Percentiles rank a stretch among this genome's conserved stretches.
phyloP scores from a whole-genome alignment of 768 basidiomycete genomes.

The Tephrocybe sp. region DNA sequence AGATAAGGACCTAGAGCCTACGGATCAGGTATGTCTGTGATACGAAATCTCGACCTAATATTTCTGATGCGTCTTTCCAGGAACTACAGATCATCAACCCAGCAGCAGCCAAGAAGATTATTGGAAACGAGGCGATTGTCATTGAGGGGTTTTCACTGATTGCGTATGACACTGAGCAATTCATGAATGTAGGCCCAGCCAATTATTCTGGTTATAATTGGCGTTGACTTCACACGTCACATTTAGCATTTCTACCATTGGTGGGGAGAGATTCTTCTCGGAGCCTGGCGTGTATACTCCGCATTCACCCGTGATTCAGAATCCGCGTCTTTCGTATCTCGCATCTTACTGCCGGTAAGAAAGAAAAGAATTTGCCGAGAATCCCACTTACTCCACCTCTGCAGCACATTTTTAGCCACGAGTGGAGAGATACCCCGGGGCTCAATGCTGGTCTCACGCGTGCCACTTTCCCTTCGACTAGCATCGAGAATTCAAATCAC shows the following conservation, averaged over 20 bases:
- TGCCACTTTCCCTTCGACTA: constrained; percentile 57
- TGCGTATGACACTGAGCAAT: constrained; percentile 23
- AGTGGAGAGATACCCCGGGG: constrained; percentile 23
- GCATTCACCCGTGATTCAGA: constrained; percentile 3
- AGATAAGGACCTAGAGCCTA: constrained; percentile 26
- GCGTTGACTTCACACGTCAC: not conserved
- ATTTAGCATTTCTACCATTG: constrained; percentile 27
- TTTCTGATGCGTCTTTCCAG: not conserved
- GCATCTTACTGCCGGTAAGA: constrained; percentile 23
- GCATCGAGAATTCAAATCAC: constrained; percentile 58
- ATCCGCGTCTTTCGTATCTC: constrained; percentile 12
- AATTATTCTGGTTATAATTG: not conserved
- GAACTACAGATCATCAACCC: constrained; percentile 20
- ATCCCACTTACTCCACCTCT: not conserved
- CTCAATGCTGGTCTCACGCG: constrained; percentile 55
- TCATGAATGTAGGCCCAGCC: constrained; percentile 18
- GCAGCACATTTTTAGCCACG: constrained; percentile 19
- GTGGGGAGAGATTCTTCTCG: constrained; percentile 28
- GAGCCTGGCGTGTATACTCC: constrained; percentile 23
- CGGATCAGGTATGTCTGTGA: constrained; percentile 27
- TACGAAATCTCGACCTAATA: not conserved
- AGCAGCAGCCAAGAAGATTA: constrained; percentile 11
- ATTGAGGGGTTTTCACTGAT: constrained; percentile 20
- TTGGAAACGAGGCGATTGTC: constrained; percentile 18
- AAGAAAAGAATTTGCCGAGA: not conserved